Evolutionary conservation across 768 basidiomycete species (phyloP).

Genomic region (Leucogyrophana mollusca): DNA sequence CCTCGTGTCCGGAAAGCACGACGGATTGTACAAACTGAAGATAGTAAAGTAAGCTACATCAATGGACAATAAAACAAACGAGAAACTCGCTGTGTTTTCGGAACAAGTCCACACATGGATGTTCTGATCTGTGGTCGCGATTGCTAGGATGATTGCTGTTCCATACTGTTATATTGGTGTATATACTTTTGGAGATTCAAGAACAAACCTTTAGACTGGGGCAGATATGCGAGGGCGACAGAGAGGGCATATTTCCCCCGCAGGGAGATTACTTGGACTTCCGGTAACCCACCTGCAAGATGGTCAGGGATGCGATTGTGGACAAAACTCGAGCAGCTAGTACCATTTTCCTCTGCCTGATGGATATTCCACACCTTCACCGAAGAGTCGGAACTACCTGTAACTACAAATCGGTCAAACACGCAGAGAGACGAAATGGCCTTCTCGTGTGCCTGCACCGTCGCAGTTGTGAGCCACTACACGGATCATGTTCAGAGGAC

Average conservation of each 20-base stretch:
- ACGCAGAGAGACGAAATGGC: conserved; percentile 69
- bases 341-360: conserved; percentile 29
- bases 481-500: neutral
- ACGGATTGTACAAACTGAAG: conserved; percentile 59
- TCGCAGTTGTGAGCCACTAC: conserved; percentile 56
- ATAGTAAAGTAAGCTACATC: neutral
- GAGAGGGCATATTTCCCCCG: conserved; percentile 75
- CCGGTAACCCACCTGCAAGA: conserved; percentile 34
- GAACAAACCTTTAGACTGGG: conserved; percentile 59
- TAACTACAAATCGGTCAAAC: conserved; percentile 51
- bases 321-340: neutral
- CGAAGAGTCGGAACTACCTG: conserved; percentile 80
- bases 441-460: conserved; percentile 60
- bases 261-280: conserved; percentile 60
- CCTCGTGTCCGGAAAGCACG: conserved; percentile 82
- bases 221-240: conserved; percentile 61
- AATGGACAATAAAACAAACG: conserved; percentile 3
- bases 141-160: conserved; percentile 67
- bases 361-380: conserved; percentile 72
- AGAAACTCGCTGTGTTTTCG: conserved; percentile 46
- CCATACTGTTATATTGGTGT: neutral
- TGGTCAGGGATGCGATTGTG: no score
- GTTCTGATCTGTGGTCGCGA: conserved; percentile 77
- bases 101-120: conserved; percentile 78
- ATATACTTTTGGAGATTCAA: conserved; percentile 1